A percentile compares a stretch with the other conserved stretches of the same genome.
Evolutionary conservation across 805 yeast species (phyloP).

Genomic region (Cyberlindnera nakhonratchasimensis): DNA sequence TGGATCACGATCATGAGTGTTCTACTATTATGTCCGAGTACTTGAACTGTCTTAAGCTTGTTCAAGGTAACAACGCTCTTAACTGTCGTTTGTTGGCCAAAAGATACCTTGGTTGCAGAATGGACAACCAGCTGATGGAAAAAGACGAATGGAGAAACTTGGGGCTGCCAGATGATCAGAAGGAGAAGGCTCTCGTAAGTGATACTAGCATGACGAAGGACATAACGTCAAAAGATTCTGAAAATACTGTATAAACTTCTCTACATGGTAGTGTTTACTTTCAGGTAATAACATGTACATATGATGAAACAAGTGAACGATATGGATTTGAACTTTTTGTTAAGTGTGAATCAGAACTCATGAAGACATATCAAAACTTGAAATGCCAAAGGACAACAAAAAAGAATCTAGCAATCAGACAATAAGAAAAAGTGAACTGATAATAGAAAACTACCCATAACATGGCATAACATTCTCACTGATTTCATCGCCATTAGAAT

Average conservation of each 20-base stretch:
- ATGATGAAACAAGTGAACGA: too few relatives aligned
- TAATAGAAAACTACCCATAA: too few relatives aligned
- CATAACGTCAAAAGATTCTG: background rate
- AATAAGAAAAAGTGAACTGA: too few relatives aligned
- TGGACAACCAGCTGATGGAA: conserved; percentile 73
- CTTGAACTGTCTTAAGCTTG: conserved; percentile 71
- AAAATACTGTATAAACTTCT: background rate
- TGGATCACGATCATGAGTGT: conserved; percentile 88
- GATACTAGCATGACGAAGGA: background rate
- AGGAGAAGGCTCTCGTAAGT: conserved; percentile 11
- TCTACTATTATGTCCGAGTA: conserved; percentile 70
- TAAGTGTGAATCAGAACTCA: too few relatives aligned
- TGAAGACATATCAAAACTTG: too few relatives aligned
- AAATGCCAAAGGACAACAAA: too few relatives aligned
- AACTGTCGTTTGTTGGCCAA: conserved; percentile 86
- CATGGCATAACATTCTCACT: too few relatives aligned
- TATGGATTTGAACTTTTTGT: too few relatives aligned
- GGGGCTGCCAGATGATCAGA: conserved; percentile 55
- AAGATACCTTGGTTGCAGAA: conserved; percentile 77
- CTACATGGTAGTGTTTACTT: background rate
- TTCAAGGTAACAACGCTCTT: conserved; percentile 82
- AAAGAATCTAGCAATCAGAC: too few relatives aligned
- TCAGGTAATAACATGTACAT: background rate
- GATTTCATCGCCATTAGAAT: too few relatives aligned
- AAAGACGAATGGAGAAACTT: conserved; percentile 56